These are phyloP conservation scores for Paramecium primaurelia DNA, from an alignment of 73 alveolate species.

Conservation along the genomic window DNA sequence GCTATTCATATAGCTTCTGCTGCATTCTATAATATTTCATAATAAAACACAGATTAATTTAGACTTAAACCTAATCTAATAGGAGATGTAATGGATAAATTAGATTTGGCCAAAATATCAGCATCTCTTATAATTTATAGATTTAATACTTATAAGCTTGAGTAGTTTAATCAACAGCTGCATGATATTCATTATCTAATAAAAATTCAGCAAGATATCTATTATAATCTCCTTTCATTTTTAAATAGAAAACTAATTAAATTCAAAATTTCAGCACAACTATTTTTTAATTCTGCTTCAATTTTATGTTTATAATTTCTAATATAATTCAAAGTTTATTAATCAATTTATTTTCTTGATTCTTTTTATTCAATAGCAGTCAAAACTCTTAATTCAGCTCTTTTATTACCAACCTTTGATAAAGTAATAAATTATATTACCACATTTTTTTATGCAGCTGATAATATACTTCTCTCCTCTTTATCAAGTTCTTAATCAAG, in stretches of 20 bases:
- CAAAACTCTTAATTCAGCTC: conserved; percentile 88
- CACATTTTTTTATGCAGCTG: conserved; percentile 85
- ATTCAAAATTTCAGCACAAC: conserved; percentile 74
- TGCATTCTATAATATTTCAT: conserved; percentile 79
- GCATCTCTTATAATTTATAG: conserved; percentile 60
- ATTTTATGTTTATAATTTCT: conserved; percentile 74
- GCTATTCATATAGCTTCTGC: conserved; percentile 87
- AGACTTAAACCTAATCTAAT: conserved; percentile 91
- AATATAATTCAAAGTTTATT: conserved; percentile 70
- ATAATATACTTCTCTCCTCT: conserved; percentile 85
- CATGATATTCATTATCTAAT: conserved; percentile 78
- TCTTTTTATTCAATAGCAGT: conserved; percentile 79
- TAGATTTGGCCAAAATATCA: conserved; percentile 71
- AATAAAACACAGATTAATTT: conserved; percentile 90
- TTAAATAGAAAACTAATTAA: conserved; percentile 78
- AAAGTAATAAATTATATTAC: neutral
- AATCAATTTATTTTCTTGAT: conserved; percentile 73
- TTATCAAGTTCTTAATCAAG: conserved; percentile 68
- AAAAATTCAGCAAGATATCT: conserved; percentile 91
- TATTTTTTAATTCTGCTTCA: conserved; percentile 74
- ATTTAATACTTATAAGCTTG: conserved; percentile 72
- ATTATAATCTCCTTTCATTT: conserved; percentile 95
- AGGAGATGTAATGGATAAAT: conserved; percentile 87
- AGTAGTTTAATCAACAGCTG: conserved; percentile 76
- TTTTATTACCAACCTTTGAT: conserved; percentile 71